Evolutionary conservation across 2,329 filamentous ascomycete genomes (phyloP).

Genomic region (Stachybotrys echinatus): DNA sequence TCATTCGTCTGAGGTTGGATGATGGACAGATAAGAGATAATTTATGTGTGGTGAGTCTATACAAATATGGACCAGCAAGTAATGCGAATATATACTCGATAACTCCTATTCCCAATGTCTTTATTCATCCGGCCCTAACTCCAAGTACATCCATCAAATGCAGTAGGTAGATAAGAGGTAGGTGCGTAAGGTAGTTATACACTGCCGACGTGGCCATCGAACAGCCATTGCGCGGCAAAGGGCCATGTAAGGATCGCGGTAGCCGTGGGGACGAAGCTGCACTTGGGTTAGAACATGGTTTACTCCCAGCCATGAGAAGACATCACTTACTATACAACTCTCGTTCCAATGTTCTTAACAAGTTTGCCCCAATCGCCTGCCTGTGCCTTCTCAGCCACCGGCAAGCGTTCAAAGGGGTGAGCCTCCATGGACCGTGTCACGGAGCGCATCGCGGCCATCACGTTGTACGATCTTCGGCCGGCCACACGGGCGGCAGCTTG

Average conservation of each 20-base stretch:
- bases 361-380: conserved; percentile 24
- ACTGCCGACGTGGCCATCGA: conserved; percentile 22
- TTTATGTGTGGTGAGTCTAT: too few relatives aligned
- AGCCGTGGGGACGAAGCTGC: conserved; percentile 29
- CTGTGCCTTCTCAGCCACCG: conserved; percentile 19
- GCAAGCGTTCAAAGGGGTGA: conserved; percentile 29
- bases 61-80: background rate
- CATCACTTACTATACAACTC: conserved; percentile 27
- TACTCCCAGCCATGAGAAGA: background rate
- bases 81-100: background rate
- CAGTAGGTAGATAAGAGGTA: too few relatives aligned
- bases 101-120: background rate
- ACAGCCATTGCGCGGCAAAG: conserved; percentile 15
- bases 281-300: conserved; percentile 6
- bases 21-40: too few relatives aligned
- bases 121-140: background rate
- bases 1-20: too few relatives aligned
- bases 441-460: conserved; percentile 24
- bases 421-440: conserved; percentile 26
- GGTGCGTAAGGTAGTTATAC: background rate
- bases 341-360: conserved; percentile 22
- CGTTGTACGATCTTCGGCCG: conserved; percentile 27
- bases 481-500: conserved; percentile 22
- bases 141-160: background rate
- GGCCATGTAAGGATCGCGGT: conserved; percentile 29